Percentiles rank a stretch among this genome's conserved stretches.
Evolutionary conservation across 148 eudicot genomes (phyloP).

Genomic region (Talinum fruticosum): DNA sequence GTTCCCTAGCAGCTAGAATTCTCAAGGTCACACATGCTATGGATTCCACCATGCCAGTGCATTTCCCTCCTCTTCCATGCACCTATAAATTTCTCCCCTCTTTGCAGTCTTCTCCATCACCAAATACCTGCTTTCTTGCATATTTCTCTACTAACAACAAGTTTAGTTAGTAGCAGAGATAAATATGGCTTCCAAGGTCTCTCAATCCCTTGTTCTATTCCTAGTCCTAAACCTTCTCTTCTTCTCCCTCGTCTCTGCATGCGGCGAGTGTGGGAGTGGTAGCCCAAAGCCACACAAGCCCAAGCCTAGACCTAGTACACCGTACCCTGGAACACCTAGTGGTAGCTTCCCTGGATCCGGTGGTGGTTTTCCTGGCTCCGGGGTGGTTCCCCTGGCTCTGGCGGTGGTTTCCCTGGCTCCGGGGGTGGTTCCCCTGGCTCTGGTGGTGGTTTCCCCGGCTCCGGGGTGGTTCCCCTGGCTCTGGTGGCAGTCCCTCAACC

Average conservation of each 20-base stretch:
- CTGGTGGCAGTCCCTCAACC: neutral
- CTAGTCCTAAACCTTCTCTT: conserved; percentile 42
- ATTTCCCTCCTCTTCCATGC: conserved; percentile 2
- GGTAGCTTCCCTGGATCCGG: too few species aligned
- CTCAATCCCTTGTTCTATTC: conserved; percentile 29
- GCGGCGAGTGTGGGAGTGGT: conserved; percentile 34
- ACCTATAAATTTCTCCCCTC: conserved; percentile 20
- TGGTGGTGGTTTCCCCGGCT: too few species aligned
- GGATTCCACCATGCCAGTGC: neutral
- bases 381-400: too few species aligned
- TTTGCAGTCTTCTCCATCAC: conserved; percentile 5
- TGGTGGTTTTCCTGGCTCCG: too few species aligned
- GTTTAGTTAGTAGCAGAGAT: neutral
- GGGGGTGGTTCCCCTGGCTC: neutral
- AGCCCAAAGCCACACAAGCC: conserved; percentile 17
- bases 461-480: conserved; percentile 13
- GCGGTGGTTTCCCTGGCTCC: too few species aligned
- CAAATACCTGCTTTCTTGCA: neutral
- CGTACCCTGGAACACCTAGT: too few species aligned
- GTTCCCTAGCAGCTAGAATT: neutral
- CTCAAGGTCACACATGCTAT: conserved; percentile 19
- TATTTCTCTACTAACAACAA: conserved; percentile 5
- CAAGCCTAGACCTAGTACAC: conserved; percentile 19
- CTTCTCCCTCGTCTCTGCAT: conserved; percentile 31
- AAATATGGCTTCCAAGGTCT: conserved; percentile 30